Percentiles rank a stretch among this genome's conserved stretches.
phyloP scores from a whole-genome alignment of 2,329 filamentous ascomycete species.

The Talaromyces albobiverticillius region DNA sequence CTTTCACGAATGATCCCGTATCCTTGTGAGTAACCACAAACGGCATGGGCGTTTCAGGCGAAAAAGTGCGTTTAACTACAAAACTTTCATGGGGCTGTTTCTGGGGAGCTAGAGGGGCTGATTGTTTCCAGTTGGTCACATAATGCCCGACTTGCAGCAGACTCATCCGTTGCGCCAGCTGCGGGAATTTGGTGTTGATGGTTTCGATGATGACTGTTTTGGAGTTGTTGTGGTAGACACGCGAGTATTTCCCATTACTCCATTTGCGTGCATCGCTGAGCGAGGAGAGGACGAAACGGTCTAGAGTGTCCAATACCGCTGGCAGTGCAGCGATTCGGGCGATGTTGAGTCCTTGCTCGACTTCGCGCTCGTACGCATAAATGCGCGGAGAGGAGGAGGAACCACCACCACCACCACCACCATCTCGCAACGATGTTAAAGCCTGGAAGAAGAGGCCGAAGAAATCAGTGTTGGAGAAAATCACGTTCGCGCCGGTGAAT shows the following conservation, averaged over 20 bases:
- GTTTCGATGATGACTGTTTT: conserved; percentile 49
- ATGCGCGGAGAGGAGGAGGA: background rate
- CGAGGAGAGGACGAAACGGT: conserved; percentile 49
- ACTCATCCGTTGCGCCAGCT: conserved; percentile 23
- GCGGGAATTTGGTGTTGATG: conserved; percentile 38
- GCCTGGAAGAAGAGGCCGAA: conserved; percentile 22
- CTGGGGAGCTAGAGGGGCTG: background rate
- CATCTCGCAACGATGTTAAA: background rate
- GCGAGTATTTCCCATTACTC: conserved; percentile 41
- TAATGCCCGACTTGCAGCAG: conserved; percentile 2
- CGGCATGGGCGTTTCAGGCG: background rate
- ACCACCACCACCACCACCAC: background rate
- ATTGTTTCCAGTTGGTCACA: conserved; percentile 3
- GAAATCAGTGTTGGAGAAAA: conserved; percentile 56
- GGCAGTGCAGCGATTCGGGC: conserved; percentile 47
- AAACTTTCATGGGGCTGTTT: conserved; percentile 1
- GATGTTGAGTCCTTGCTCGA: conserved; percentile 47
- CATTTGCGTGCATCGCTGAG: conserved; percentile 47
- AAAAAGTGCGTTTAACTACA: background rate
- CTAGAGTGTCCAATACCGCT: conserved; percentile 28
- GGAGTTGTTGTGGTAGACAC: conserved; percentile 44
- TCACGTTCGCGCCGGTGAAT: conserved; percentile 45
- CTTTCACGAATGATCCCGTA: conserved; percentile 1
- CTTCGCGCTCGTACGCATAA: conserved; percentile 4
- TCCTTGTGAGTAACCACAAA: conserved; percentile 5